These are phyloP conservation scores for Pythium rhizo-oryzae DNA, from an alignment of 352 stramenopile genomes.

Conservation along the genomic window DNA sequence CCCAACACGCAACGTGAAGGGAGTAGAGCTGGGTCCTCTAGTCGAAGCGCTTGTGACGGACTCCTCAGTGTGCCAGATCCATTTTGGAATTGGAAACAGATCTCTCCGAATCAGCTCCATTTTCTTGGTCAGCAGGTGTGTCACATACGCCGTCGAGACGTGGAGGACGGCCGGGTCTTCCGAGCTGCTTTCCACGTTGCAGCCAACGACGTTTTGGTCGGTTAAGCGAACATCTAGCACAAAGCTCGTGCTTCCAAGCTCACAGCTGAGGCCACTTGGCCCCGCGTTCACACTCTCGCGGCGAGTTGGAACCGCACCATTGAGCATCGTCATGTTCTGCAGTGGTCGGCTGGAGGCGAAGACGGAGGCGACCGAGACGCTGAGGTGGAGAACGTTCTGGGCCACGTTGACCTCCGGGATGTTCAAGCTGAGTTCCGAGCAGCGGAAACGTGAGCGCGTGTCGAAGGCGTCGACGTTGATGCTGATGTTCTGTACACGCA, in stretches of 20 bases:
- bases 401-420: slow-evolving; percentile 65
- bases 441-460: slow-evolving; percentile 36
- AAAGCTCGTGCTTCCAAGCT: slow-evolving; percentile 27
- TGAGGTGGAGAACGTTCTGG: slow-evolving; percentile 51
- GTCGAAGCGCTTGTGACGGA: background rate
- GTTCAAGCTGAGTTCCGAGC: slow-evolving; percentile 45
- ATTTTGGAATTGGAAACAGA: slow-evolving; percentile 27
- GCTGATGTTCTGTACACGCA: slow-evolving; percentile 42
- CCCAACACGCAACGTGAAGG: slow-evolving; percentile 7
- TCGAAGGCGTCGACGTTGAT: slow-evolving; percentile 44
- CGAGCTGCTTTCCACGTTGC: slow-evolving; percentile 35
- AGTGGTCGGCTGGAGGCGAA: slow-evolving; percentile 21
- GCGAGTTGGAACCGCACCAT: background rate
- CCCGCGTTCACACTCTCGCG: background rate
- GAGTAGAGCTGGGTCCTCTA: background rate
- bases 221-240: slow-evolving; percentile 36
- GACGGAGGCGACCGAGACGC: slow-evolving; percentile 31
- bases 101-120: slow-evolving; percentile 43
- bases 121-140: slow-evolving; percentile 38
- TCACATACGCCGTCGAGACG: slow-evolving; percentile 47
- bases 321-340: background rate
- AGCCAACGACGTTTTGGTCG: slow-evolving; percentile 39
- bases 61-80: slow-evolving; percentile 7
- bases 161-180: slow-evolving; percentile 38
- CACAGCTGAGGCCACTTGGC: slow-evolving; percentile 8